Evolutionary conservation across 2,329 filamentous ascomycete genomes (phyloP).

Genomic region (Fusarium haematococcum): DNA sequence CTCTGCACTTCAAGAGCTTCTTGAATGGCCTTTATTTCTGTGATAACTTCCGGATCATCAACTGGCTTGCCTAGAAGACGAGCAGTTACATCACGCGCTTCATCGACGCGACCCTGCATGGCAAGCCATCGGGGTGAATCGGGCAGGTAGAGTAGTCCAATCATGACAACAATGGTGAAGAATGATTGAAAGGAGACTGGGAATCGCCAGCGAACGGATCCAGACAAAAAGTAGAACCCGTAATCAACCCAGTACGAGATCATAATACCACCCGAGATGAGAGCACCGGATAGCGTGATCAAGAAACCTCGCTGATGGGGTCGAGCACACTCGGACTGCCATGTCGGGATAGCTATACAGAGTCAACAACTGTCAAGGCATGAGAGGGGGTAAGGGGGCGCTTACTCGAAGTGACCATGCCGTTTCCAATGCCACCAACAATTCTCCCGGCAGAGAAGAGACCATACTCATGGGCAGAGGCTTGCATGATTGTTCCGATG

Average conservation of each 20-base stretch:
- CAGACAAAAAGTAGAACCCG: constrained; percentile 47
- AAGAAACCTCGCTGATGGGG: constrained; percentile 49
- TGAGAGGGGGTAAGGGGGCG: background rate
- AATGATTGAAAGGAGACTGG: constrained; percentile 56
- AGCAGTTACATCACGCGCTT: constrained; percentile 49
- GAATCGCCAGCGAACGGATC: constrained; percentile 54
- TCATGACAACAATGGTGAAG: constrained; percentile 49
- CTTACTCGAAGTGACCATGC: constrained; percentile 58
- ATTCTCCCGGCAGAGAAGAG: constrained; percentile 57
- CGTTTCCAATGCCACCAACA: constrained; percentile 56
- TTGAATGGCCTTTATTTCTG: constrained; percentile 58
- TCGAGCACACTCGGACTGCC: constrained; percentile 54
- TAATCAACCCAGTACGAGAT: constrained; percentile 50
- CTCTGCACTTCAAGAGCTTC: constrained; percentile 45
- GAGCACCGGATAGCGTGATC: constrained; percentile 44
- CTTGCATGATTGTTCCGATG: constrained; percentile 45
- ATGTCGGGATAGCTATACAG: constrained; percentile 39
- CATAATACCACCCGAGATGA: constrained; percentile 50
- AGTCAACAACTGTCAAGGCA: too few species aligned
- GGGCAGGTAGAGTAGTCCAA: constrained; percentile 49
- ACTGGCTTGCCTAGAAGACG: constrained; percentile 38
- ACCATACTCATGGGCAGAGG: constrained; percentile 41
- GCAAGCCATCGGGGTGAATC: constrained; percentile 57
- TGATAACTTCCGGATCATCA: constrained; percentile 42
- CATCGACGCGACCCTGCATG: constrained; percentile 52